These are phyloP conservation scores for Pezicula carpinea DNA, from an alignment of 2,329 filamentous ascomycete species.

Conservation along the genomic window DNA sequence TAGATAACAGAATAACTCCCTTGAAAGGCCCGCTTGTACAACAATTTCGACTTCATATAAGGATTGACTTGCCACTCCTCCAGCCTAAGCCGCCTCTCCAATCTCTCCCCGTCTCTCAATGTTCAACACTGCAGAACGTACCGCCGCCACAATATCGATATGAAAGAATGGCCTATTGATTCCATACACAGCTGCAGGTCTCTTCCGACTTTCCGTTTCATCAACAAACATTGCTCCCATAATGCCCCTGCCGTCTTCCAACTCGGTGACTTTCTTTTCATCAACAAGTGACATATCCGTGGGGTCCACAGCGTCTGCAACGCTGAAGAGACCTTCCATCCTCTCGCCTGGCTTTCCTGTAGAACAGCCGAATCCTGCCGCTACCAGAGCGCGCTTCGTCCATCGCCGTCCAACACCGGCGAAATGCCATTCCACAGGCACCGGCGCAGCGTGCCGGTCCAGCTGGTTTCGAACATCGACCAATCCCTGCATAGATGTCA, in stretches of 20 bases:
- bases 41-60: too few species aligned
- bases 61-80: too few species aligned
- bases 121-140: too few species aligned
- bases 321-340: too few species aligned
- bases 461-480: slow-evolving; percentile 50
- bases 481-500: slow-evolving; percentile 49
- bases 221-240: background rate
- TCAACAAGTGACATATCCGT: too few species aligned
- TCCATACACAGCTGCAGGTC: slow-evolving; percentile 31
- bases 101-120: too few species aligned
- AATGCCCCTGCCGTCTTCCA: background rate
- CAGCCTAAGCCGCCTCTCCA: too few species aligned
- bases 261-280: slow-evolving; percentile 38
- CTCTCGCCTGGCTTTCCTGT: too few species aligned
- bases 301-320: too few species aligned
- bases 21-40: too few species aligned
- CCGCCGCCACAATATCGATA: slow-evolving; percentile 30
- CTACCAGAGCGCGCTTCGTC: slow-evolving; percentile 50
- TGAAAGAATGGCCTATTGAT: slow-evolving; percentile 49
- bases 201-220: slow-evolving; percentile 10
- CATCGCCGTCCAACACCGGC: slow-evolving; percentile 49
- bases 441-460: slow-evolving; percentile 41
- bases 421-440: slow-evolving; percentile 37
- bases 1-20: too few species aligned
- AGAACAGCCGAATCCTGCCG: slow-evolving; percentile 48